Conservation (phyloP, 78 protist genomes). For the Guillardia theta region DNA sequence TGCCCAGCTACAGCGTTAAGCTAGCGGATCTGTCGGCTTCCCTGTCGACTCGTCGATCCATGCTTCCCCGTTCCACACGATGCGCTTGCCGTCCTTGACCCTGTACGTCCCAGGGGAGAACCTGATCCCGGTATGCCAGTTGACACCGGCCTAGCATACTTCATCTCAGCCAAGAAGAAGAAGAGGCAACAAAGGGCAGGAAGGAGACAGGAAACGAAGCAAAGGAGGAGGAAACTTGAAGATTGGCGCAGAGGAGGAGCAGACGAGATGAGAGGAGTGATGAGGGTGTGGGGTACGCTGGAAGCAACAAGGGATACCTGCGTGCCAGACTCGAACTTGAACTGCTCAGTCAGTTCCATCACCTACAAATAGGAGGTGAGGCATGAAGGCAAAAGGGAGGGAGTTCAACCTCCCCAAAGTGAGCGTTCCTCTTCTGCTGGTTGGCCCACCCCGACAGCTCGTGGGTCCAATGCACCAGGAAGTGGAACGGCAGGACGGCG, state of each 20-base stretch:
- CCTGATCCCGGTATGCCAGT: slow-evolving; percentile 13
- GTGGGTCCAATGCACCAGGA: neutral
- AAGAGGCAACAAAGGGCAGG: too few species aligned
- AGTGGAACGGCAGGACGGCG: neutral
- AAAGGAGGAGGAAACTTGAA: too few species aligned
- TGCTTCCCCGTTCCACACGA: neutral
- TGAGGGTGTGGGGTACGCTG: too few species aligned
- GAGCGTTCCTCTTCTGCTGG: neutral
- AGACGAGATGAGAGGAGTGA: too few species aligned
- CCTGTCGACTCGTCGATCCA: neutral
- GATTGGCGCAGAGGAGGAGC: too few species aligned
- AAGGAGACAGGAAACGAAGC: too few species aligned
- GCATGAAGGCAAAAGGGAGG: neutral
- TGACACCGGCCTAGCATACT: slow-evolving; percentile 21
- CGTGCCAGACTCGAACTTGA: slow-evolving; percentile 16
- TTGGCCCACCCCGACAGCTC: slow-evolving; percentile 19
- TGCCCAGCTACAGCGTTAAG: too few species aligned
- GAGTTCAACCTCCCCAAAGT: neutral
- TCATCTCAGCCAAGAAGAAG: too few species aligned
- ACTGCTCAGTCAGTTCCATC: neutral
- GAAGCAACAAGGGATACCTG: too few species aligned
- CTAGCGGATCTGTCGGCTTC: neutral
- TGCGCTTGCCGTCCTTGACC: neutral
- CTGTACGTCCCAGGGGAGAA: neutral
- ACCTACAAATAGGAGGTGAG: neutral